phyloP scores from a whole-genome alignment of 2,329 filamentous ascomycete species.

The Raffaelea arxii region DNA sequence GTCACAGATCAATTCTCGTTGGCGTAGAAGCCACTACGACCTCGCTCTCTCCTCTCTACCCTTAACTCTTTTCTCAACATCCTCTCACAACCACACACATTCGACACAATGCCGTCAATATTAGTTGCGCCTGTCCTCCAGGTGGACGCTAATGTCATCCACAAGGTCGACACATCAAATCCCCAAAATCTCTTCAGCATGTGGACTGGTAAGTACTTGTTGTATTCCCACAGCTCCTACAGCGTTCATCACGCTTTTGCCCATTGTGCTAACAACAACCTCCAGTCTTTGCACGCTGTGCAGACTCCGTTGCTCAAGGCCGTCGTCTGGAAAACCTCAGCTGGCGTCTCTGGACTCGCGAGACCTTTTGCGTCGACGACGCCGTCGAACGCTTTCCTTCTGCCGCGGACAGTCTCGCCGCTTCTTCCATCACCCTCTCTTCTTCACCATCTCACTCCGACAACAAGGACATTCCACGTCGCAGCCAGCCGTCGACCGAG shows the following conservation, averaged over 20 bases:
- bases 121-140: slow-evolving; percentile 80
- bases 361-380: slow-evolving; percentile 78
- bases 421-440: slow-evolving; percentile 1
- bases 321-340: slow-evolving; percentile 88
- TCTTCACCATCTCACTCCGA: slow-evolving; percentile 41
- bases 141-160: slow-evolving; percentile 83
- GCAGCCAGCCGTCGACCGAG: slow-evolving; percentile 25
- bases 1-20: not conserved
- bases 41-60: no score
- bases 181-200: slow-evolving; percentile 91
- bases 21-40: not conserved
- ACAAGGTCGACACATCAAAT: slow-evolving; percentile 89
- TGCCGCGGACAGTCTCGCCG: not conserved
- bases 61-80: not conserved
- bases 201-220: slow-evolving; percentile 71
- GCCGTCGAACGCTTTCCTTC: slow-evolving; percentile 18
- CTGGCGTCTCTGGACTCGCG: slow-evolving; percentile 91
- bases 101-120: slow-evolving; percentile 68
- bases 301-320: slow-evolving; percentile 87
- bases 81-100: slow-evolving; percentile 18
- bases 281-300: slow-evolving; percentile 85
- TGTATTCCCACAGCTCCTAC: not conserved
- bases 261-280: not conserved
- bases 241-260: not conserved
- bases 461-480: slow-evolving; percentile 36